A percentile compares a stretch with the other conserved stretches of the same genome.
Conservation (phyloP, 768 basidiomycete genomes). For the Sporobolomyces roseus region DNA sequence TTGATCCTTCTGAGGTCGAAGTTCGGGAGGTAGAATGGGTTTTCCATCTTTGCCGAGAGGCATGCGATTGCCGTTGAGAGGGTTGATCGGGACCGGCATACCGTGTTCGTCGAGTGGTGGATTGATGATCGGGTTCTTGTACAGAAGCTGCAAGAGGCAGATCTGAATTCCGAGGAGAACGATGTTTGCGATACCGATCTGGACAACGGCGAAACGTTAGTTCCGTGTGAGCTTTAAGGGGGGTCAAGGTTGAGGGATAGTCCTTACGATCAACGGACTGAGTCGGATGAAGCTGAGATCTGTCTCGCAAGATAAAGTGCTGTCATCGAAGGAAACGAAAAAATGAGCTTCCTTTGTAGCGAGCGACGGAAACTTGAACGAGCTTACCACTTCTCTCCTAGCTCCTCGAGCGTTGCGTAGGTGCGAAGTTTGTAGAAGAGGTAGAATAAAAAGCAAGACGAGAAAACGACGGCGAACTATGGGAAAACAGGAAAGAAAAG, state of each 20-base stretch:
- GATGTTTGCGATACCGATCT: constrained; percentile 16
- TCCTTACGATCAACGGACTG: constrained; percentile 29
- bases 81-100: constrained; percentile 22
- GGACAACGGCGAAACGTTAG: neutral
- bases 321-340: neutral
- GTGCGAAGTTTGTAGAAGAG: constrained; percentile 20
- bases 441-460: constrained; percentile 9
- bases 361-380: too few species aligned
- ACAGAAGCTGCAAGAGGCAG: constrained; percentile 12
- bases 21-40: constrained; percentile 23
- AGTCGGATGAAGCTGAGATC: constrained; percentile 15
- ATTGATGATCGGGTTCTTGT: constrained; percentile 26
- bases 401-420: constrained; percentile 2
- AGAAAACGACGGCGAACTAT: constrained; percentile 10
- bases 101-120: constrained; percentile 31
- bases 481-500: neutral
- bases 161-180: constrained; percentile 17
- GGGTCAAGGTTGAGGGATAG: too few species aligned
- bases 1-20: neutral
- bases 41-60: constrained; percentile 15
- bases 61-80: constrained; percentile 11
- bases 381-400: constrained; percentile 9
- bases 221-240: too few species aligned
- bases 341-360: neutral
- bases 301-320: neutral